These are phyloP conservation scores for Kazachstania viticola DNA, from an alignment of 805 yeast species.

Conservation along the genomic window DNA sequence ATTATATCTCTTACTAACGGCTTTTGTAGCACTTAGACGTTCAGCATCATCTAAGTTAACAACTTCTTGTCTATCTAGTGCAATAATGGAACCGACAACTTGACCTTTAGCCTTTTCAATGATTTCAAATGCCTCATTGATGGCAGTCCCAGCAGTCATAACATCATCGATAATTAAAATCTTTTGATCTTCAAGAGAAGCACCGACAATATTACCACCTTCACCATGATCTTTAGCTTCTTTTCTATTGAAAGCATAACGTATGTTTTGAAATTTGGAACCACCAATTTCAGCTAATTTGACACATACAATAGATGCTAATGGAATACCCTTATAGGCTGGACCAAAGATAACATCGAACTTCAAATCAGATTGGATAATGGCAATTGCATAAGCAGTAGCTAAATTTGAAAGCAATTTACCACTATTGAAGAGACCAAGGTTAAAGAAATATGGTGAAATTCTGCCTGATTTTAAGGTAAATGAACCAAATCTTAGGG, in stretches of 20 bases:
- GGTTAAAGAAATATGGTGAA: conserved; percentile 94
- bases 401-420: conserved; percentile 70
- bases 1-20: conserved; percentile 55
- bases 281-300: conserved; percentile 86
- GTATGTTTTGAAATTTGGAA: conserved; percentile 57
- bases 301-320: conserved; percentile 86
- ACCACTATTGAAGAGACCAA: conserved; percentile 84
- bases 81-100: conserved; percentile 77
- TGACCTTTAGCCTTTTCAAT: conserved; percentile 58
- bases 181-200: conserved; percentile 54
- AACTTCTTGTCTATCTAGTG: conserved; percentile 92
- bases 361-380: conserved; percentile 67
- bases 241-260: conserved; percentile 92
- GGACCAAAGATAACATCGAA: conserved; percentile 94
- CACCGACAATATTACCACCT: conserved; percentile 92
- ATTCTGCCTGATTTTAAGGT: conserved; percentile 84
- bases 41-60: conserved; percentile 41
- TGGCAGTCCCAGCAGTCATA: conserved; percentile 97
- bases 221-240: conserved; percentile 97
- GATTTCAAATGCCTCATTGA: conserved; percentile 82
- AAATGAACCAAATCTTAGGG: conserved; percentile 79
- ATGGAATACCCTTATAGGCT: conserved; percentile 94
- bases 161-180: conserved; percentile 91
- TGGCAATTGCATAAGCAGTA: conserved; percentile 79
- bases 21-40: conserved; percentile 63